phyloP scores from a whole-genome alignment of 2,329 filamentous ascomycete genomes.

The Diaporthe citri region DNA sequence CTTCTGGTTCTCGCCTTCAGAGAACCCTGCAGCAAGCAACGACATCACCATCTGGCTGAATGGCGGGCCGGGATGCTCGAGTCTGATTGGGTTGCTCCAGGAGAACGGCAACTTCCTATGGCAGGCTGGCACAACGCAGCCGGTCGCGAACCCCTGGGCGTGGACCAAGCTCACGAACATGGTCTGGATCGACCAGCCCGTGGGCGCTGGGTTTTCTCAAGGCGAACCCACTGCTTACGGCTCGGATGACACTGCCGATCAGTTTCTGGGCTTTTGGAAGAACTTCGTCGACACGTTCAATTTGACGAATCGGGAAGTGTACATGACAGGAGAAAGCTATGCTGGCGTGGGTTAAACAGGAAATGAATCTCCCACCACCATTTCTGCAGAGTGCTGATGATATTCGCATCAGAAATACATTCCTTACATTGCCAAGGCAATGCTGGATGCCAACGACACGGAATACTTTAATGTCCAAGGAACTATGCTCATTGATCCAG shows the following conservation, averaged over 20 bases:
- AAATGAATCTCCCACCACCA: not conserved
- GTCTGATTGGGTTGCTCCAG: conserved; percentile 75
- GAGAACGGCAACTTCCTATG: conserved; percentile 80
- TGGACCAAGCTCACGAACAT: conserved; percentile 82
- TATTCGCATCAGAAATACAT: conserved; percentile 56
- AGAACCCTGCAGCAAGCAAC: conserved; percentile 59
- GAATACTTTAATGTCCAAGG: conserved; percentile 70
- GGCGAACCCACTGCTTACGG: conserved; percentile 72
- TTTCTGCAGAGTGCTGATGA: not conserved
- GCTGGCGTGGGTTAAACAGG: conserved; percentile 20
- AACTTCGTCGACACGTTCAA: conserved; percentile 78
- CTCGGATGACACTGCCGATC: conserved; percentile 73
- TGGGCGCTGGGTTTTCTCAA: conserved; percentile 74
- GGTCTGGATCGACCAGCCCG: conserved; percentile 75
- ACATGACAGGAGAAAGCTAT: conserved; percentile 67
- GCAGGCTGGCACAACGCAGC: conserved; percentile 74
- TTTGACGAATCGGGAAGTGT: conserved; percentile 73
- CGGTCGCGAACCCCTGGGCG: conserved; percentile 73
- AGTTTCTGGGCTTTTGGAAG: conserved; percentile 82
- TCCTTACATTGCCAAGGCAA: conserved; percentile 77
- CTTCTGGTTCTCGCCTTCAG: conserved; percentile 75
- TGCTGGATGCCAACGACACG: conserved; percentile 71
- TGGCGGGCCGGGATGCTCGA: conserved; percentile 67
- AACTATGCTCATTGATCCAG: conserved; percentile 35
- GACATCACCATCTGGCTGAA: conserved; percentile 72